phyloP scores from a whole-genome alignment of 2,329 filamentous ascomycete species.

The Curvularia eragrostidis region DNA sequence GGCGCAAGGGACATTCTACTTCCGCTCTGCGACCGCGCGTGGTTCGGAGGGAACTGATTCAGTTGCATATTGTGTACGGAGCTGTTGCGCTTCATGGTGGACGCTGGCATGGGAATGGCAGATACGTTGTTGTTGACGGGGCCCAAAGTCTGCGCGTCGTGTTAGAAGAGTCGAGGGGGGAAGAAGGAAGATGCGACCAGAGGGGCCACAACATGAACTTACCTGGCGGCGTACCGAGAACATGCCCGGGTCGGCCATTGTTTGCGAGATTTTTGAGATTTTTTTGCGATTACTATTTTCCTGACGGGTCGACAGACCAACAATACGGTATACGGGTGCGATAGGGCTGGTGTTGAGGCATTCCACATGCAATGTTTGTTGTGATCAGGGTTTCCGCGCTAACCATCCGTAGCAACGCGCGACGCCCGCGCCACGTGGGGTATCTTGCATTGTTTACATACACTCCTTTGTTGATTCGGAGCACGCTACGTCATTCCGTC shows the following conservation, averaged over 20 bases:
- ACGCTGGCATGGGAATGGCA: constrained; percentile 86
- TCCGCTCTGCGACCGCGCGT: constrained; percentile 80
- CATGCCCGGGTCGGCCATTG: constrained; percentile 62
- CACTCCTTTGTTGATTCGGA: not conserved
- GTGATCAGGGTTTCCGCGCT: constrained; percentile 28
- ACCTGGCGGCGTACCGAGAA: constrained; percentile 95
- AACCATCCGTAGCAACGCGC: constrained; percentile 36
- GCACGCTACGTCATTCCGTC: not conserved
- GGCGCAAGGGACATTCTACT: constrained; percentile 86
- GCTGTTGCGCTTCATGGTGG: constrained; percentile 91
- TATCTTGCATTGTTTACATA: constrained; percentile 17
- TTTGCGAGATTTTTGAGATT: constrained; percentile 15
- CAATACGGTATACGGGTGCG: constrained; percentile 7
- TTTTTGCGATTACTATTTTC: constrained; percentile 2
- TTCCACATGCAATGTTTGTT: constrained; percentile 38
- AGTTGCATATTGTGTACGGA: constrained; percentile 71
- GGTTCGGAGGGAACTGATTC: constrained; percentile 64
- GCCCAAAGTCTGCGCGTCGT: constrained; percentile 74
- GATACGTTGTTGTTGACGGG: constrained; percentile 78
- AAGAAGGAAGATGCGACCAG: constrained; percentile 18
- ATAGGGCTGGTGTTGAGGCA: constrained; percentile 28
- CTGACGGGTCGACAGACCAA: constrained; percentile 3
- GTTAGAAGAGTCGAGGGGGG: constrained; percentile 20
- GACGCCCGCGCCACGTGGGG: constrained; percentile 17
- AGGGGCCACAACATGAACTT: constrained; percentile 46